Base-by-base conservation (phyloP, 805 yeast genomes). In the Candida schatavii region DNA sequence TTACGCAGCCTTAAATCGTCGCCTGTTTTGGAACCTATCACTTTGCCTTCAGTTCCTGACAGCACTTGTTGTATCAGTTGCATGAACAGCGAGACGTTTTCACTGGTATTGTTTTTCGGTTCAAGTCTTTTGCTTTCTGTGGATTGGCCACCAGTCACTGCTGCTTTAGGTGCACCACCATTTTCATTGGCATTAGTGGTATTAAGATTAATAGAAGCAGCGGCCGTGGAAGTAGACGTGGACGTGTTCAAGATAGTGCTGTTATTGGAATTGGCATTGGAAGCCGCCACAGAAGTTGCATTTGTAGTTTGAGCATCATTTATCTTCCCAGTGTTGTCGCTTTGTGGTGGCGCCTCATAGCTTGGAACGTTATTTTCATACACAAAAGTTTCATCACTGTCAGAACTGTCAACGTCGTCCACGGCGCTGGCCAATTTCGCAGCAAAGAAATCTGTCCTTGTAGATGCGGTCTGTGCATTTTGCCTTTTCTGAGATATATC, bases 301-400 rank as follows among this genome's bases (percentile, higher is more conserved):
- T 29, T 23, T 14, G 27, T 38, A 14, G 19, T 31, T 17, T 31
- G 11, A 11, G 4, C 19, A 17, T 31, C 19, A 15, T 31, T 31
- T 10, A 15, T 31, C 13, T 18, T 13, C 6, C 32, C 32, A 7
- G 9, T 22, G 19, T 31, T 15, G 3, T 40, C 47, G 15, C 43
- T 39, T 32, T 36, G 30, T 21, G 18, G 37, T 27, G 5, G 26
- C 10, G 25, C 23, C 9, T 40, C 25, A 35, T 19, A 22, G 34
- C 46, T 26, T 15, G 39, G 39, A 5, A 14, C 41, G 37, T 56
- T 64, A 37, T 70, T 78, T 54, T 90, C 97, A 60, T 91, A 91
- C n/a, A 91, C 97, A 72, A 93, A 91, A 1, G 96, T 88, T 60
- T 93, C 99, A 51, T 90, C 96, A 20, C 89, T 81, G 59, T 90